Conservation (phyloP, 495 filamentous ascomycete genomes). For the Penicillium dipodomyicola region DNA sequence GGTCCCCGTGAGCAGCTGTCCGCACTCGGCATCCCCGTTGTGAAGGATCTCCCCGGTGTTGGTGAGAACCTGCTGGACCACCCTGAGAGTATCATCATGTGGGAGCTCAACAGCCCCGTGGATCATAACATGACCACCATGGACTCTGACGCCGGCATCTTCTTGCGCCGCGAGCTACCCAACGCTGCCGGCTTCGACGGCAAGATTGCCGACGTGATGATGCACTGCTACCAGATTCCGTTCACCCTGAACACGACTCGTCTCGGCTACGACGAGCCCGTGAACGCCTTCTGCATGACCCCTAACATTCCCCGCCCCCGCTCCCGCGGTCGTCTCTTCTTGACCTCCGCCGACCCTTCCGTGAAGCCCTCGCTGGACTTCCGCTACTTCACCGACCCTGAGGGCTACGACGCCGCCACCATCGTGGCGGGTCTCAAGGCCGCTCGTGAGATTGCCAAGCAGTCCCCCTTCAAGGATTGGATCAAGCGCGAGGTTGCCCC, state of each 20-base stretch:
- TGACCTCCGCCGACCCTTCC: constrained; percentile 66
- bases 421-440: constrained; percentile 74
- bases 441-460: constrained; percentile 66
- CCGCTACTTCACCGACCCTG: constrained; percentile 82
- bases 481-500: constrained; percentile 77
- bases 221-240: constrained; percentile 90
- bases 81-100: constrained; percentile 76
- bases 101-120: constrained; percentile 76
- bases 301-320: constrained; percentile 82
- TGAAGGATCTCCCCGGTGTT: constrained; percentile 71
- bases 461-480: constrained; percentile 74
- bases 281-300: constrained; percentile 87
- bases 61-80: constrained; percentile 80
- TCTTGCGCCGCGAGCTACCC: constrained; percentile 67
- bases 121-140: constrained; percentile 76
- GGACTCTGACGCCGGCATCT: constrained; percentile 82
- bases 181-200: constrained; percentile 65
- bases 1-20: constrained; percentile 65
- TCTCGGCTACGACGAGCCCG: constrained; percentile 70
- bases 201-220: constrained; percentile 76
- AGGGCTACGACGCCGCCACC: constrained; percentile 78
- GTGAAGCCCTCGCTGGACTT: constrained; percentile 83
- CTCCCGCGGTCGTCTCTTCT: constrained; percentile 68
- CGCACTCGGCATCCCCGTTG: constrained; percentile 62
- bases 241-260: constrained; percentile 70